Base-by-base conservation (phyloP, 2,329 filamentous ascomycete species). In the Thermothelomyces thermophilus region DNA sequence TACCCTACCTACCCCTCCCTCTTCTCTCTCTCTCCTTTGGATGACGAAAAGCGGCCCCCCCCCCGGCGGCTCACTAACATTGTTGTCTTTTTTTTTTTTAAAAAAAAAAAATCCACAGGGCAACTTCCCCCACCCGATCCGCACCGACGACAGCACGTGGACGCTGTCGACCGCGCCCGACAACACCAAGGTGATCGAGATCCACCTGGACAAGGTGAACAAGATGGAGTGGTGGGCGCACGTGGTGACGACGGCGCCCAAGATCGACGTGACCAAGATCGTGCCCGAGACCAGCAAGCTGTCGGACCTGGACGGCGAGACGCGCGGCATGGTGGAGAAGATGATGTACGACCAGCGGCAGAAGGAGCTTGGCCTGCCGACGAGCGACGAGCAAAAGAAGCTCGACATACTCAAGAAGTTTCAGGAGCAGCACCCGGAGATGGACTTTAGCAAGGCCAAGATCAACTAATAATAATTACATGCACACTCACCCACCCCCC, bases 291-390 rank as follows among this genome's bases (percentile, higher is more conserved):
- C 86, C 66, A 90, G 85, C 65, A 95, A 90, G 68, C 76, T 98
- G 63, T 84, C 86, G 50, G 93, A 98, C 68, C 74, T 98, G 59
- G 91, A 97, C 65, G 93, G 93, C 54, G 87, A 95, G 76, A 98
- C 93, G 47, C 80, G 93, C 57, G 80, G 83, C 52, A 97, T 98
- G 91, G 93, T 98, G 39, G 93, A 98, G 82, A 98, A 98, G 81
- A 98, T 98, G 93, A 98, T 98, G 93, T 98, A 80, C 63, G 93
- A 98, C 73, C 93, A 98, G 76, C 78, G 87, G 59, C 90, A 97
- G 74, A 98, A 98, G 81, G 90, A 97, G 74, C 74, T 79, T 69
- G 93, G 93, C 4, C 78, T 86, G 68, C 88, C 90, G 41, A 90
- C 85, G 11, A 95, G 88, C 58, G 93, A 97, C 59, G 93, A 98